These are phyloP conservation scores for Beauveria brongniartii DNA, from an alignment of 2,329 filamentous ascomycete genomes.

Conservation along the genomic window DNA sequence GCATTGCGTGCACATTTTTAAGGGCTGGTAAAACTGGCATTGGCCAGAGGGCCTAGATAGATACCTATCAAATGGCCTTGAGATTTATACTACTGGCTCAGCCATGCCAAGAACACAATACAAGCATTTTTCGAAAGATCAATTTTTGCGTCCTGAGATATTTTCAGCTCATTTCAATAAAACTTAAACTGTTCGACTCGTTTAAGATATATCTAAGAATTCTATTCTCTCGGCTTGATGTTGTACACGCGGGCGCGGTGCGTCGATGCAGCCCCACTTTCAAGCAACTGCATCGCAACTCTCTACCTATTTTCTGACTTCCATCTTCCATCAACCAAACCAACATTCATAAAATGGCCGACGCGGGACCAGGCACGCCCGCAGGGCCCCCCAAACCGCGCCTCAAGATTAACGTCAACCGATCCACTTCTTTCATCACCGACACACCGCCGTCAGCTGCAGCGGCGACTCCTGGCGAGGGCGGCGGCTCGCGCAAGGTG, in stretches of 20 bases:
- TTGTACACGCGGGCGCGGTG: neutral
- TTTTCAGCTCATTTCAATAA: neutral
- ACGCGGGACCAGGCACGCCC: conserved; percentile 17
- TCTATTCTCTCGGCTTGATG: neutral
- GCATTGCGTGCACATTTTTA: neutral
- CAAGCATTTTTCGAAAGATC: neutral
- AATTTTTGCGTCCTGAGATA: too few relatives aligned
- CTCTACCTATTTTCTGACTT: neutral
- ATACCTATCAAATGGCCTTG: neutral
- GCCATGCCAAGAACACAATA: neutral
- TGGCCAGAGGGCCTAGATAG: neutral
- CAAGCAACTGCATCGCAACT: neutral
- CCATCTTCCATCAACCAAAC: neutral
- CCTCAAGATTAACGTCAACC: conserved; percentile 32
- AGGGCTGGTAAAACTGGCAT: neutral
- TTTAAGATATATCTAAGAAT: neutral
- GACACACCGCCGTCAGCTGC: conserved; percentile 15
- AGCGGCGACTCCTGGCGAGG: conserved; percentile 22
- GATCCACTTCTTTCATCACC: conserved; percentile 26
- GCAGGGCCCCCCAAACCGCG: conserved; percentile 28
- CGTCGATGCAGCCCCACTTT: neutral
- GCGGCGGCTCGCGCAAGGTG: conserved; percentile 26
- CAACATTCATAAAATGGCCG: conserved; percentile 21
- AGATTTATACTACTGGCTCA: neutral
- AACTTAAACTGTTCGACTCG: neutral